phyloP scores from a whole-genome alignment of 148 eudicot genomes.

The Tetragonia tetragonoides region DNA sequence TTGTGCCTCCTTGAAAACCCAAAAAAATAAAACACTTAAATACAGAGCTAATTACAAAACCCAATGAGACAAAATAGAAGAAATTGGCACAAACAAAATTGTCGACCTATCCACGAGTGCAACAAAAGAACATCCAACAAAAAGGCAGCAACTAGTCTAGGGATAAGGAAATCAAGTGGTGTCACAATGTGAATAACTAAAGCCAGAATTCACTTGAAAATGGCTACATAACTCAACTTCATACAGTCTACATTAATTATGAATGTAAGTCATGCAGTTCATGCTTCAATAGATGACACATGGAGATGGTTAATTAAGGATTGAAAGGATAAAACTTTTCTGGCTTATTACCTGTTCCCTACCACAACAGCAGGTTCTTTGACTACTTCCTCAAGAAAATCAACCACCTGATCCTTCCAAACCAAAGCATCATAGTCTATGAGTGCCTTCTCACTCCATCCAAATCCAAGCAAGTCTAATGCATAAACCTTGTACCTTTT shows the following conservation, averaged over 20 bases:
- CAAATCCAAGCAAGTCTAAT: conserved; percentile 90
- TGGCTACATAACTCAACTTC: neutral
- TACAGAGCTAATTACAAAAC: neutral
- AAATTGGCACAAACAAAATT: too few relatives aligned
- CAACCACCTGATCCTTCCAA: conserved; percentile 91
- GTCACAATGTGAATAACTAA: neutral
- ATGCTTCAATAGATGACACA: neutral
- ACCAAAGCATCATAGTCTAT: conserved; percentile 89
- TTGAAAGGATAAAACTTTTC: neutral
- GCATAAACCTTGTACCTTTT: conserved; percentile 93
- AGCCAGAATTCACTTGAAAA: neutral
- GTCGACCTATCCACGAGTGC: neutral
- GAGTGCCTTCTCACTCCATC: conserved; percentile 98
- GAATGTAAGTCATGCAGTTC: neutral
- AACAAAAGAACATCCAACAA: neutral
- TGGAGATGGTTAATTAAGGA: neutral
- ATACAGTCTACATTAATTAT: neutral
- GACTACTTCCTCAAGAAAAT: conserved; percentile 84
- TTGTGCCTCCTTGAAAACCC: too few relatives aligned
- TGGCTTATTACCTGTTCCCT: conserved; percentile 66
- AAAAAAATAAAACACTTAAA: neutral
- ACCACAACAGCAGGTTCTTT: conserved; percentile 84
- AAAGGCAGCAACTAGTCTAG: neutral
- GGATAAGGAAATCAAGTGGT: neutral
- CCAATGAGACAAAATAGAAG: neutral